phyloP scores from a whole-genome alignment of 257 asterid species.

The Fraxinus quadrangulata region DNA sequence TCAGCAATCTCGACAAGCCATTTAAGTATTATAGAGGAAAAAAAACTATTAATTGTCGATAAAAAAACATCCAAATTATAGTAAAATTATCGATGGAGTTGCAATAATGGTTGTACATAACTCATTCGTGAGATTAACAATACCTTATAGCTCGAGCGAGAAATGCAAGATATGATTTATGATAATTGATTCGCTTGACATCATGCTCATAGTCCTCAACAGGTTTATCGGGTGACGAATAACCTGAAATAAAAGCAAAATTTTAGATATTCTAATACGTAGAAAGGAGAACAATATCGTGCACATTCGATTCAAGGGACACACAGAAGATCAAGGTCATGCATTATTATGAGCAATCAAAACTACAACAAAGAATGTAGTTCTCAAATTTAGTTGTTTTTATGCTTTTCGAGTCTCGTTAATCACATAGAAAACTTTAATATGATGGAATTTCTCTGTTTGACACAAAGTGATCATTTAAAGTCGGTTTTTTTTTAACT shows the following conservation, averaged over 20 bases:
- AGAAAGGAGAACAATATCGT: not conserved
- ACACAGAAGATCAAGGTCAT: too few relatives aligned
- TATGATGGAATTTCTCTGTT: too few relatives aligned
- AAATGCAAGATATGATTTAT: constrained; percentile 56
- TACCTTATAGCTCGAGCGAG: constrained; percentile 70
- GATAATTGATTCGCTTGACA: constrained; percentile 50
- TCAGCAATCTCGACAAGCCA: too few relatives aligned
- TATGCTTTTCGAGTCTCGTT: too few relatives aligned
- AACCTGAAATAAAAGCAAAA: constrained; percentile 46
- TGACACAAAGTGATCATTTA: too few relatives aligned
- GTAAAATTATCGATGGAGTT: not conserved
- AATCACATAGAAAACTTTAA: too few relatives aligned
- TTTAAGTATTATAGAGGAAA: too few relatives aligned
- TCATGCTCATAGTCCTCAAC: constrained; percentile 38
- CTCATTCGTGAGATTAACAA: not conserved
- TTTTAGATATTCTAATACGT: not conserved
- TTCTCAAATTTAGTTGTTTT: too few relatives aligned
- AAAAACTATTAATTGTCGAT: not conserved
- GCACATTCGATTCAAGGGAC: not conserved
- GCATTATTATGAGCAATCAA: too few relatives aligned
- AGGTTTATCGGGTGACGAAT: constrained; percentile 42
- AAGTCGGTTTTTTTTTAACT: too few relatives aligned
- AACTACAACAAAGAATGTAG: too few relatives aligned
- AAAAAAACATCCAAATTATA: too few relatives aligned
- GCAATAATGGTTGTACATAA: not conserved